Base-by-base conservation (phyloP, 2,329 filamentous ascomycete genomes). In the Cladosporium velox region DNA sequence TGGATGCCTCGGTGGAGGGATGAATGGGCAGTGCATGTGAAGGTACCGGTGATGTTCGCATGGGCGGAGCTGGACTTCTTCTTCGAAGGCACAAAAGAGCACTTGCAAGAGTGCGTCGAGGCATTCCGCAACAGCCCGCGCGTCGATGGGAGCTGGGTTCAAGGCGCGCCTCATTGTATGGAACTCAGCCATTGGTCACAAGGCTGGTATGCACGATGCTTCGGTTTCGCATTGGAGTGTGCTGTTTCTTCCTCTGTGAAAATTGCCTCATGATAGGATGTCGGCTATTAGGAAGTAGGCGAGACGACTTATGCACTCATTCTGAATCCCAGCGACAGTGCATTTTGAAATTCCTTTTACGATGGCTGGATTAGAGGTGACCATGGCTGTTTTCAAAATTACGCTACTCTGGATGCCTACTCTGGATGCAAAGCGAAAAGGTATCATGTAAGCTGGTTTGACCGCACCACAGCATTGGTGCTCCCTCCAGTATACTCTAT, bases 181-280 rank as follows among this genome's bases (percentile, higher is more conserved):
- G 60, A 63, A 26, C 49, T 63, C 14, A 63, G 60, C n/a, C 49
- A 14, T 55, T 63, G 60, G 60, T 63, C 60, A 11, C 21, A 24
- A 24, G 60, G 60, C n/a, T 63, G 60, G 60, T 63, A 63, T 44
- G 60, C 60, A 10, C 26, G 34, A 34, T 54, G 47, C 24, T 63
- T 63, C 26, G 60, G 60, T 10, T 63, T 63, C 24, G 60, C 60
- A 15, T 21, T 63, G 60, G 60, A 63, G 34, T 63, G 60, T 63
- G 49, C 60, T 30, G 59, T 47, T 10, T 24, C 55, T 14, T 24
- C 55, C 8, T 55, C 52, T n/a, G 10, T 21, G 18, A 34, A 55
- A 18, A n/a, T 2, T 3, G 28, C 15, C 3, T 21, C 30, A 5
- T 34, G 41, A 47, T n/a, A 47, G 41, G 8, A 47, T 47, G 1